phyloP scores from a whole-genome alignment of 2,329 filamentous ascomycete genomes.

The Colletotrichum sp. region DNA sequence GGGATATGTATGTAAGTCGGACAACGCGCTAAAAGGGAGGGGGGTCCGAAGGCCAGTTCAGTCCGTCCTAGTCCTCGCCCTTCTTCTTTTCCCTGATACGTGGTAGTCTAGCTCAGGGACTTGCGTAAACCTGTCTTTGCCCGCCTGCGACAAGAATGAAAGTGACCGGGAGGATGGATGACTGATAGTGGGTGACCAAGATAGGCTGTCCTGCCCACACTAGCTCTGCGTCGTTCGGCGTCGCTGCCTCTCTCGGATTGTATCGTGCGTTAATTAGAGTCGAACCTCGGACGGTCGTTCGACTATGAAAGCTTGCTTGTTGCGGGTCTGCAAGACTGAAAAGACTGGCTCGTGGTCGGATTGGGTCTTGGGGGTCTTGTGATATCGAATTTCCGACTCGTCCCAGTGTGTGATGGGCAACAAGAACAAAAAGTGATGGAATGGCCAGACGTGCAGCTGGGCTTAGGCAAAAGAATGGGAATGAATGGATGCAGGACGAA shows the following conservation, averaged over 20 bases:
- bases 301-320: constrained; percentile 1
- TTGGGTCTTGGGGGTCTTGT: constrained; percentile 9
- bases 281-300: constrained; percentile 15
- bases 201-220: not conserved
- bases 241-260: constrained; percentile 1
- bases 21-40: constrained; percentile 10
- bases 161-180: not conserved
- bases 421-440: constrained; percentile 17
- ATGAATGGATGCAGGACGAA: constrained; percentile 30
- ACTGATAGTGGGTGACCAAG: not conserved
- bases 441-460: constrained; percentile 22
- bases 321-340: constrained; percentile 9
- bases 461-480: constrained; percentile 19
- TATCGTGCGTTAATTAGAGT: constrained; percentile 21
- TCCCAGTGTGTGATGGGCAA: not conserved
- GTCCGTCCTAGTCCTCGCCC: not conserved
- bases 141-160: not conserved
- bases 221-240: constrained; percentile 14
- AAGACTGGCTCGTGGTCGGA: constrained; percentile 6
- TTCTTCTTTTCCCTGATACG: not conserved
- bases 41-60: constrained; percentile 10
- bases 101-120: not conserved
- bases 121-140: not conserved
- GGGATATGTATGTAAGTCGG: constrained; percentile 19
- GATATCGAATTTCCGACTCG: not conserved